Evolutionary conservation across 257 asterid species (phyloP).

Genomic region (Fraxinus pennsylvanica): DNA sequence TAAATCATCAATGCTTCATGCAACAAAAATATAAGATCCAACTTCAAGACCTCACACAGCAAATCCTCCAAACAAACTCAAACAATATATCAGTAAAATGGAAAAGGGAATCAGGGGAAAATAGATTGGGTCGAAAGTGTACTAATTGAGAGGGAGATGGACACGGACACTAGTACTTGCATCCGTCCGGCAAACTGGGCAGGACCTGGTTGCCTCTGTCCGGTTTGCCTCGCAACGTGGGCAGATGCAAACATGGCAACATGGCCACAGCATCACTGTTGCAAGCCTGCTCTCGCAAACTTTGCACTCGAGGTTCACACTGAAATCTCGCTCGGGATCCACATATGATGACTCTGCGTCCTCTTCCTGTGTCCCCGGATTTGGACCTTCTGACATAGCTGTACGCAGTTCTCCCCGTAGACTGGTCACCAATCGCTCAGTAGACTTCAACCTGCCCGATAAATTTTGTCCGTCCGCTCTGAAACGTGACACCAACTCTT

Average conservation of each 20-base stretch:
- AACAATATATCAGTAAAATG: neutral
- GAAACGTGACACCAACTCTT: constrained; percentile 10
- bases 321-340: constrained; percentile 28
- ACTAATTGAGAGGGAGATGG: constrained; percentile 31
- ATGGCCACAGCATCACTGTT: constrained; percentile 49
- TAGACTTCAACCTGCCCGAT: constrained; percentile 3
- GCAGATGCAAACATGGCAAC: constrained; percentile 60
- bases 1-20: neutral
- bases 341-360: constrained; percentile 41
- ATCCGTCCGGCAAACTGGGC: constrained; percentile 45
- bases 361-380: constrained; percentile 17
- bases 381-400: neutral
- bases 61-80: neutral
- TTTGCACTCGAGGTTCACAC: constrained; percentile 35
- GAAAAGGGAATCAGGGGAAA: neutral
- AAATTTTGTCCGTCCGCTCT: constrained; percentile 20
- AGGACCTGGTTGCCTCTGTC: neutral
- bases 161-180: constrained; percentile 26
- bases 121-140: neutral
- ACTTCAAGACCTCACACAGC: neutral
- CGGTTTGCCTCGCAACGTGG: constrained; percentile 24
- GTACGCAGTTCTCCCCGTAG: neutral
- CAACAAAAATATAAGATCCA: neutral
- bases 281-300: constrained; percentile 40
- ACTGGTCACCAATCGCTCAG: constrained; percentile 22